Evolutionary conservation across 345 rosid species (phyloP), one percentile per base, ranked within the genome.

Genomic region (Eucalyptus erythrocorys): DNA sequence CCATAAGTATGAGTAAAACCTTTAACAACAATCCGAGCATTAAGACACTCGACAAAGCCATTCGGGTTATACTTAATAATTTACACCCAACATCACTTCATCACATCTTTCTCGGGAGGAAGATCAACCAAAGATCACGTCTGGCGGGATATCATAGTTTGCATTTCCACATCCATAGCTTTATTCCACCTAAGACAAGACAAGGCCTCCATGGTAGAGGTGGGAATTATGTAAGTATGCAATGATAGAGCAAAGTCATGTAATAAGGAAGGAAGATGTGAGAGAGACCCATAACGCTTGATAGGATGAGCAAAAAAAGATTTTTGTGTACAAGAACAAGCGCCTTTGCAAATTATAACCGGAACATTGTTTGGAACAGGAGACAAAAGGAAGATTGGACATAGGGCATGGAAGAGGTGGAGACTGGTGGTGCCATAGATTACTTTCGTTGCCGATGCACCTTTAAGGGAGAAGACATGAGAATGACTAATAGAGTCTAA

Each of bases 61-160:
- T 61, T 4, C 4, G 5, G 8, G 17, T 30, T 30, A 14, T 61
- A 61, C 34, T 59, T 59, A 4, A 59, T 27, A 59, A n/a, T 59
- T 8, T 59, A 59, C 16, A 13, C 8, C 32, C 16, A 57, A 19
- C 15, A 5, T 26, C 68, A 59, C 16, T 59, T 59, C 14, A 12
- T 13, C 32, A 27, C 32, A 27, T 59, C 32, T 27, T 59, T 12
- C 16, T 30, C 8, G 3, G 4, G 16, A 30, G 32, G 68, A 59
- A 59, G n/a, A 59, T 57, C 66, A 5, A 59, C 66, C 15, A 59
- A 59, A 59, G 14, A 59, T 5, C 66, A 59, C 3, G 0, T 27
- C 14, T 27, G 0, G 30, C 32, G 0, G 1, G 32, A 59, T 7
- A 59, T 13, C 1, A 57, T 7, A 10, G 30, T 30, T 26, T 59